Conservation (phyloP, 108 stramenopile species). For the Cyclotella baltica region DNA sequence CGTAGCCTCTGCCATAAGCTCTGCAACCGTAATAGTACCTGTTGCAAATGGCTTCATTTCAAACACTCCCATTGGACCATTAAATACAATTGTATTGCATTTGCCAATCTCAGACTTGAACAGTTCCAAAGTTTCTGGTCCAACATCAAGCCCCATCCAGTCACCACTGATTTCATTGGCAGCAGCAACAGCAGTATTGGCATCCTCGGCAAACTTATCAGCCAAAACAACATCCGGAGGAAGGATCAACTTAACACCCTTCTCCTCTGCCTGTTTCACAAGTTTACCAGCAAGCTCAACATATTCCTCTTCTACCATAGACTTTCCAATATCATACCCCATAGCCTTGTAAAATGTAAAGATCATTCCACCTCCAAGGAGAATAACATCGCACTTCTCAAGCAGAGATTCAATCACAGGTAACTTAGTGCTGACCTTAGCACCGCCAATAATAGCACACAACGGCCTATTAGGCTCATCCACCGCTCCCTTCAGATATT, state of each 20-base stretch:
- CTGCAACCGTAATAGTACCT: slow-evolving; percentile 89
- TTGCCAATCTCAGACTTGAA: slow-evolving; percentile 84
- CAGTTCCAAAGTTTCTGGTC: slow-evolving; percentile 85
- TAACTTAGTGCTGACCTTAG: slow-evolving; percentile 99
- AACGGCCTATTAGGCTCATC: slow-evolving; percentile 94
- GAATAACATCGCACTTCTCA: slow-evolving; percentile 94
- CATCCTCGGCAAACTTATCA: slow-evolving; percentile 91
- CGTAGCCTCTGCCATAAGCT: slow-evolving; percentile 93
- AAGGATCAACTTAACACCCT: slow-evolving; percentile 94
- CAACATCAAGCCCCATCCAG: slow-evolving; percentile 99
- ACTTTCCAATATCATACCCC: slow-evolving; percentile 90
- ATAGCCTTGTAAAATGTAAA: slow-evolving; percentile 98
- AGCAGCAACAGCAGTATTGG: slow-evolving; percentile 79
- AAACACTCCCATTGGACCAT: slow-evolving; percentile 97
- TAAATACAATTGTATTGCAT: slow-evolving; percentile 95
- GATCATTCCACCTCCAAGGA: slow-evolving; percentile 99
- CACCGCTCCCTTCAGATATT: slow-evolving; percentile 98
- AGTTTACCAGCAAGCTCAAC: slow-evolving; percentile 88
- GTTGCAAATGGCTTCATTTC: slow-evolving; percentile 94
- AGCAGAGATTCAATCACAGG: slow-evolving; percentile 97
- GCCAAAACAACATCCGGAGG: slow-evolving; percentile 95
- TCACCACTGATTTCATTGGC: slow-evolving; percentile 91
- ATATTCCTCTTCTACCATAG: slow-evolving; percentile 93
- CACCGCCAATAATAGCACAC: slow-evolving; percentile 98
- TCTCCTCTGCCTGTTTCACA: slow-evolving; percentile 95